Evolutionary conservation across 148 eudicot species (phyloP).

Genomic region (Silene conica): DNA sequence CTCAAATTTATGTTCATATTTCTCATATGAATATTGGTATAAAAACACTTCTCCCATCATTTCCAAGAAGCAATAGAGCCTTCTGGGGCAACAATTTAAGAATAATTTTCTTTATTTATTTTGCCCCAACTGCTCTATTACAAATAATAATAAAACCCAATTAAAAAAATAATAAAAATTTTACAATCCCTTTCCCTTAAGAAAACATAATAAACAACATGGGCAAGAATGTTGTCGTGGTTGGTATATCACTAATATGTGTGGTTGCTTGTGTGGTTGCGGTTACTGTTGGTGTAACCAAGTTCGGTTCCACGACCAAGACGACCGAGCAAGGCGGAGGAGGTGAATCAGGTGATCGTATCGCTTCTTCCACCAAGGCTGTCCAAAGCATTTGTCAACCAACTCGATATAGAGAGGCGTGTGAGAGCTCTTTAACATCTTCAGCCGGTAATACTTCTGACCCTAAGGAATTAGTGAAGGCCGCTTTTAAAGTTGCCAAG

Average conservation of each 20-base stretch:
- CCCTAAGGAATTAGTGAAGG: slow-evolving; percentile 40
- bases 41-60: slow-evolving; percentile 1
- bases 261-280: slow-evolving; percentile 31
- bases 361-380: slow-evolving; percentile 35
- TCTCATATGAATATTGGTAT: slow-evolving; percentile 1
- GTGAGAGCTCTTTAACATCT: slow-evolving; percentile 28
- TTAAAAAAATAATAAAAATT: background rate
- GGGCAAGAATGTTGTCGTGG: slow-evolving; percentile 19
- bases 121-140: slow-evolving; percentile 16
- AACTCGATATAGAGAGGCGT: slow-evolving; percentile 39
- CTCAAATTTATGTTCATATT: background rate
- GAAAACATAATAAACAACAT: slow-evolving; percentile 5
- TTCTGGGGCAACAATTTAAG: slow-evolving; percentile 9
- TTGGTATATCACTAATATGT: slow-evolving; percentile 20
- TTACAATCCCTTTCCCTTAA: background rate
- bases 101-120: background rate
- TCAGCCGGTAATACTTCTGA: slow-evolving; percentile 31
- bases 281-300: slow-evolving; percentile 21
- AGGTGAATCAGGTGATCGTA: background rate
- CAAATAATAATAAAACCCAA: background rate
- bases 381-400: slow-evolving; percentile 46
- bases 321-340: background rate
- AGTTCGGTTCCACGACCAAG: background rate
- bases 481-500: slow-evolving; percentile 34
- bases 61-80: slow-evolving; percentile 13